A percentile compares a stretch with the other conserved stretches of the same genome.
Conservation (phyloP, 2,329 filamentous ascomycete species). For the Fusarium sp. region DNA sequence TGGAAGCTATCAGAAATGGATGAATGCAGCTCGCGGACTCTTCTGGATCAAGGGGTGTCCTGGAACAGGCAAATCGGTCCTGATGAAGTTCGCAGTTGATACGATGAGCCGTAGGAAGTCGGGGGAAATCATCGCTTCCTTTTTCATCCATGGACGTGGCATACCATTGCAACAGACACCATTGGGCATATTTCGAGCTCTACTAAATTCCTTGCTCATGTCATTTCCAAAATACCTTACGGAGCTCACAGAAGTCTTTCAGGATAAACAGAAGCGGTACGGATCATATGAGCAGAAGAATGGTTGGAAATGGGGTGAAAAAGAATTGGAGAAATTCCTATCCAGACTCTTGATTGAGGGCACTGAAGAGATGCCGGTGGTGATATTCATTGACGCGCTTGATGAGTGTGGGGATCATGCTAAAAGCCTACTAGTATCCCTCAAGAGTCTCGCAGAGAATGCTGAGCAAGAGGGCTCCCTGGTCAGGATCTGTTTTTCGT, state of each 20-base stretch:
- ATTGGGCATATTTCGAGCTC: not conserved
- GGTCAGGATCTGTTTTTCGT: not conserved
- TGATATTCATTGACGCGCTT: not conserved
- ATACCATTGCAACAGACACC: not conserved
- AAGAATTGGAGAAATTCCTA: not conserved
- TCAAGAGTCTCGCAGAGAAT: not conserved
- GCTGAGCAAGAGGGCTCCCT: not conserved
- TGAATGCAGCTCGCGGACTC: not conserved
- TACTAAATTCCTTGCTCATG: not conserved
- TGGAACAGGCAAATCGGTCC: not conserved
- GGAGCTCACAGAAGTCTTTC: not conserved
- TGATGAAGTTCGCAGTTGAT: not conserved
- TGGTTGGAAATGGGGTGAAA: not conserved
- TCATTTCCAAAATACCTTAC: not conserved
- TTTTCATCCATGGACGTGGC: not conserved
- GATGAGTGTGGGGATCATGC: not conserved
- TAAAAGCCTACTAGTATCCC: accelerated
- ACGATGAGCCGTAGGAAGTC: not conserved
- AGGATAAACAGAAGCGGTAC: not conserved
- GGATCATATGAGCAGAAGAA: not conserved
- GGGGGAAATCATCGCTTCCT: not conserved
- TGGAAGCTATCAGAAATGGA: not conserved
- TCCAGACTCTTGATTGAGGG: not conserved
- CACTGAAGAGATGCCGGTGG: not conserved
- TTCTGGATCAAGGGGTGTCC: not conserved